phyloP scores from a whole-genome alignment of 352 stramenopile genomes.

The Phytopythium cucurbitacearum region DNA sequence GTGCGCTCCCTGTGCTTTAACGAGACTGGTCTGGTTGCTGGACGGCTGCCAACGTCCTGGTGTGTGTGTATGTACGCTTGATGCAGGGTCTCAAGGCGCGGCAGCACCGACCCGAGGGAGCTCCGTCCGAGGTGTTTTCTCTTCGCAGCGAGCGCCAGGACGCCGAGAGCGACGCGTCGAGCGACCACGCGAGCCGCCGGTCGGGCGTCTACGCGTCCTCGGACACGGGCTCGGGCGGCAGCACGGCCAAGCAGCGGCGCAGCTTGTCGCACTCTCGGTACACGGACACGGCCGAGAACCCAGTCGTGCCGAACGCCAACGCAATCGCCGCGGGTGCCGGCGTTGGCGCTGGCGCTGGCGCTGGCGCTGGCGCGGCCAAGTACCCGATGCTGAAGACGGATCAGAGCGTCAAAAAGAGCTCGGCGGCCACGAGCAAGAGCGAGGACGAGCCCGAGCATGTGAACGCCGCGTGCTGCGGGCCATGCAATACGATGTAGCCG shows the following conservation, averaged over 20 bases:
- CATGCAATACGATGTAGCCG: conserved; percentile 62
- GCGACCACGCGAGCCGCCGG: conserved; percentile 15
- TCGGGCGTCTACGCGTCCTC: conserved; percentile 40
- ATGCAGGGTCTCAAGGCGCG: conserved; percentile 60
- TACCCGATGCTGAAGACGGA: conserved; percentile 82
- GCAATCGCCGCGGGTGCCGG: conserved; percentile 31
- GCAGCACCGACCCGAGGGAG: conserved; percentile 65
- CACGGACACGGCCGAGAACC: conserved; percentile 54
- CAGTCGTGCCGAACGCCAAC: conserved; percentile 69
- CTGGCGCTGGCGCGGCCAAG: conserved; percentile 29
- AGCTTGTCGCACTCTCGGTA: conserved; percentile 36
- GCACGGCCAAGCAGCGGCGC: conserved; percentile 22
- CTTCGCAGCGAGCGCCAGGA: conserved; percentile 79
- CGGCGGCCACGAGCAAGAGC: conserved; percentile 18
- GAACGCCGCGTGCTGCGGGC: conserved; percentile 52
- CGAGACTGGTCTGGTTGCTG: neutral
- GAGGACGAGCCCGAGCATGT: conserved; percentile 30
- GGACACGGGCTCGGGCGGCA: conserved; percentile 56
- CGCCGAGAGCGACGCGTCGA: conserved; percentile 74
- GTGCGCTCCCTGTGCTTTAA: conserved; percentile 12
- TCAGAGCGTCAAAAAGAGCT: conserved; percentile 40
- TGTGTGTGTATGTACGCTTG: neutral
- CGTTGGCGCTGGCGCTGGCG: conserved; percentile 24
- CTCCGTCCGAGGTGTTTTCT: conserved; percentile 79
- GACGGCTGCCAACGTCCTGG: neutral